Percentiles rank a stretch among this genome's conserved stretches.
Evolutionary conservation across 2,329 filamentous ascomycete species (phyloP).

Genomic region (Hypoxylon sp.): DNA sequence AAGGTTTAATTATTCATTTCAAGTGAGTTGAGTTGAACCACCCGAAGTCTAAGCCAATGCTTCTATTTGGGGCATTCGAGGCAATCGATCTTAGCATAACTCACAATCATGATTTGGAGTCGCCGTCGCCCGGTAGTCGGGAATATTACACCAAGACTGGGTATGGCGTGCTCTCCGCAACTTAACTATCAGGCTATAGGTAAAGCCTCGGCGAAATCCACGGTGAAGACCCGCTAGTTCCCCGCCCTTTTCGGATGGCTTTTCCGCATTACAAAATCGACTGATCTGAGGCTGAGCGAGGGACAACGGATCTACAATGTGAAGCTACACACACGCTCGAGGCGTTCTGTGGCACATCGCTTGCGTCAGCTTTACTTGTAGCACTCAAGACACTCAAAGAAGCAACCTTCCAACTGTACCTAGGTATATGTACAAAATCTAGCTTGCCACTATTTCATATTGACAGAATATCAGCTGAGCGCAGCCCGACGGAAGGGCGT

Average conservation of each 20-base stretch:
- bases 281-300: not conserved
- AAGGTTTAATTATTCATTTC: not conserved
- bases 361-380: not conserved
- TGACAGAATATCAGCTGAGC: constrained; percentile 12
- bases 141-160: constrained; percentile 17
- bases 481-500: constrained; percentile 14
- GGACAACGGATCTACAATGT: not conserved
- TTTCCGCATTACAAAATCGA: constrained; percentile 1
- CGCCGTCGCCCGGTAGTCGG: constrained; percentile 19
- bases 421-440: not conserved
- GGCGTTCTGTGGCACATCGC: not conserved
- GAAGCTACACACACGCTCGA: not conserved
- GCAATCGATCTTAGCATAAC: not conserved
- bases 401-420: not conserved
- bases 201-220: constrained; percentile 28
- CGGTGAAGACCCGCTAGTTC: constrained; percentile 5
- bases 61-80: not conserved
- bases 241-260: constrained; percentile 4
- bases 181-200: not conserved
- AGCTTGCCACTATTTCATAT: not conserved
- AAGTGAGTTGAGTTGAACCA: not conserved
- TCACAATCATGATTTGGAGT: not conserved
- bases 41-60: not conserved
- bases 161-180: not conserved
- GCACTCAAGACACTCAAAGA: not conserved